Percentiles rank a stretch among this genome's conserved stretches.
Evolutionary conservation across 208 protist species (phyloP).

Genomic region (Leishmania tarentolae): DNA sequence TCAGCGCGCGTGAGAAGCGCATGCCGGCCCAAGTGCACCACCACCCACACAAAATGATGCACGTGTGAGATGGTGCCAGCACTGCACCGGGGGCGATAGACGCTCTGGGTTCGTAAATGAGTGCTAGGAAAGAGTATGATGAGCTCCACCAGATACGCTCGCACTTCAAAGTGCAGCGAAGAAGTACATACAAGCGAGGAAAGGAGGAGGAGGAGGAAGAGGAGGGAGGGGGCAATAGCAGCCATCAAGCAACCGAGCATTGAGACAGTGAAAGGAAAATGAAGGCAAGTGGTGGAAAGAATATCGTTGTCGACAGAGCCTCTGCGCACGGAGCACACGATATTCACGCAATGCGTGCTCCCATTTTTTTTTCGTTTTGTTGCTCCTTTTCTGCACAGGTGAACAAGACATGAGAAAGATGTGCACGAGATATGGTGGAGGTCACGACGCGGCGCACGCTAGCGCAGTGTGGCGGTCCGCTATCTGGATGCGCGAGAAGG

Average conservation of each 20-base stretch:
- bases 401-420: not conserved
- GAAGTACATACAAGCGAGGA: not conserved
- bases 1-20: not conserved
- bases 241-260: not conserved
- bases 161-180: not conserved
- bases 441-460: not conserved
- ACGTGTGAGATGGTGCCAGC: not conserved
- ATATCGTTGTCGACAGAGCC: not conserved
- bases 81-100: not conserved
- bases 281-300: not conserved
- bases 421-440: not conserved
- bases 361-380: not conserved
- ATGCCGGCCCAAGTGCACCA: not conserved
- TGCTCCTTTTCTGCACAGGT: too few species aligned
- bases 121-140: not conserved
- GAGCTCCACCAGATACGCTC: not conserved
- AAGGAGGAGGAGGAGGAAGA: conserved; percentile 1
- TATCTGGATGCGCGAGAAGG: not conserved
- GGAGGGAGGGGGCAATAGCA: not conserved
- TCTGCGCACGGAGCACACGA: not conserved
- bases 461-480: not conserved
- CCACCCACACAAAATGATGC: not conserved
- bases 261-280: not conserved
- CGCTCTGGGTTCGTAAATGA: not conserved
- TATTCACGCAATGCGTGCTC: not conserved